Base-by-base conservation (phyloP, 2,329 filamentous ascomycete species). In the Plenodomus tracheiphilus region DNA sequence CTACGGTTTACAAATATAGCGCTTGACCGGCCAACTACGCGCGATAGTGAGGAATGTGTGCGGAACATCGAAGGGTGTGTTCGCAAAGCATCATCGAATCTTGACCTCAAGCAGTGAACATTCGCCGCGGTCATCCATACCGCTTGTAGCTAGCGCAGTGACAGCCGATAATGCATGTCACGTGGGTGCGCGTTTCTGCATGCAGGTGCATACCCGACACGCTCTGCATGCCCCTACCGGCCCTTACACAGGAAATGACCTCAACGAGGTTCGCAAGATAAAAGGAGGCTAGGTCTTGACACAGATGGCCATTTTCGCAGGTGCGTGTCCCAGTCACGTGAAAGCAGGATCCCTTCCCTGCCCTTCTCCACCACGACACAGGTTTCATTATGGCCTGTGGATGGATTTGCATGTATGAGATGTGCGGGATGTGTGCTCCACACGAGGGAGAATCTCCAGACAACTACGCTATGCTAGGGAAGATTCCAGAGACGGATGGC, bases 401-500 rank as follows among this genome's bases (percentile, higher is more conserved):
- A 73, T 10, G 64, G 72, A 4, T 67, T 65, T 38, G 70, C 73
- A 5, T 71, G 74, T 2, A 56, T 70, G 22, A 68, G 74, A 11
- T 66, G 62, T 30, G 62, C 78, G 7, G 65, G 72, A 22, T 66
- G 73, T 21, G 66, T 67, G 1, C 67, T 83, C 8, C 66, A 75
- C 5, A 74, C 70, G 0, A 69, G 74, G 1, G 73, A 76, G 22
- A 74, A 78, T 13, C 82, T 82, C 49, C 71, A 72, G 17, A 68
- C 62, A 11, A 78, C 79, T 0, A 82, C 82, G 80, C 82, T 0
- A 59, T 81, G 20, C 79, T 78, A 1, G 79, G 79, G 2, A 64
- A 75, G 0, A 79, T 82, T 39, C 70, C 75, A 0, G 71, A 77
- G 49, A 54, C 64, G 16, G 54, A 62, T 20, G 71, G 75, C 7